These are phyloP conservation scores for Microcyclosporella mali DNA, from an alignment of 2,329 filamentous ascomycete species.

Conservation along the genomic window DNA sequence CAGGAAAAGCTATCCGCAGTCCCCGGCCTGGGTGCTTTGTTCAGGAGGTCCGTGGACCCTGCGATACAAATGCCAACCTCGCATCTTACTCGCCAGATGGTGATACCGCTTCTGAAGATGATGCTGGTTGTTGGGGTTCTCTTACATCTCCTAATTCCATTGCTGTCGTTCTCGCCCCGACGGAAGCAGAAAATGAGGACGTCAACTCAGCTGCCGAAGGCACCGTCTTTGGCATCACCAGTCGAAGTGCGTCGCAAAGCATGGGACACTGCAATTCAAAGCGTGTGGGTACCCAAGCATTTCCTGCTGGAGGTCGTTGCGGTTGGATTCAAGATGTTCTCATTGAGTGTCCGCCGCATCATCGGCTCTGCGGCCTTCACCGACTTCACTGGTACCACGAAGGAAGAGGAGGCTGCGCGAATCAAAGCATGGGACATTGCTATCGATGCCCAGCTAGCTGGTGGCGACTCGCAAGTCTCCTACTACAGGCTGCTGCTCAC, in stretches of 20 bases:
- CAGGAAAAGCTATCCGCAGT: constrained; percentile 39
- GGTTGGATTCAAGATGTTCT: constrained; percentile 70
- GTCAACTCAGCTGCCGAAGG: constrained; percentile 39
- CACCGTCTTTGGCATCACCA: constrained; percentile 70
- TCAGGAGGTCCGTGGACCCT: constrained; percentile 27
- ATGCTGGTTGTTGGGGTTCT: constrained; percentile 48
- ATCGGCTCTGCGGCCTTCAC: constrained; percentile 74
- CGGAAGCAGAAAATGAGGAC: constrained; percentile 43
- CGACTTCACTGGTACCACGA: constrained; percentile 69
- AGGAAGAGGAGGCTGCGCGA: constrained; percentile 77
- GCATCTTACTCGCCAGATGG: constrained; percentile 22
- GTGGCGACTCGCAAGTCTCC: constrained; percentile 83
- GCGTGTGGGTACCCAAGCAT: constrained; percentile 83
- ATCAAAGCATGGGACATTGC: constrained; percentile 92
- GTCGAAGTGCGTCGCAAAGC: constrained; percentile 81
- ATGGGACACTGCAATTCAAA: constrained; percentile 89
- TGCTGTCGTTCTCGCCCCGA: constrained; percentile 53
- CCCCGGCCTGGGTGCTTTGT: constrained; percentile 31
- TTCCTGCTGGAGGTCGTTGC: constrained; percentile 81
- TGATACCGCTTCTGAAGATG: constrained; percentile 45
- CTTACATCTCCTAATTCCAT: constrained; percentile 51
- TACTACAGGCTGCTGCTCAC: constrained; percentile 80
- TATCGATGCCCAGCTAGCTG: constrained; percentile 84
- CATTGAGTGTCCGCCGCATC: constrained; percentile 71
- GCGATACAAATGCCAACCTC: constrained; percentile 13